Percentiles rank a stretch among this genome's conserved stretches.
phyloP scores from a whole-genome alignment of 2,329 filamentous ascomycete genomes.

The Colletotrichum spinosum region DNA sequence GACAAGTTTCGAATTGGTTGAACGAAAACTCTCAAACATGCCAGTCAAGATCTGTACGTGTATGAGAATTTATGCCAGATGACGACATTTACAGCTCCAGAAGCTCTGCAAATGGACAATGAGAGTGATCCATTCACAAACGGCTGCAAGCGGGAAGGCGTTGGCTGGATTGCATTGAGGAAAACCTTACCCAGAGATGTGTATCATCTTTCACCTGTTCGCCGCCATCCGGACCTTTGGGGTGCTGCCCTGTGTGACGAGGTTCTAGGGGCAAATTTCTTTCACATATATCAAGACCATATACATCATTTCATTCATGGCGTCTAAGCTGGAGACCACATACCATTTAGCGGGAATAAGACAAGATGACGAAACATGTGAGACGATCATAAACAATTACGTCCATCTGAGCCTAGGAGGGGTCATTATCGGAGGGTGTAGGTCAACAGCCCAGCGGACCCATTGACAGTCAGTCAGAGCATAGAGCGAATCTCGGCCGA shows the following conservation, averaged over 20 bases:
- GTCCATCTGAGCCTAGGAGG: too few relatives aligned
- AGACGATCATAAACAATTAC: too few relatives aligned
- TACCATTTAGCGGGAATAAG: neutral
- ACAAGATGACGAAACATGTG: too few relatives aligned
- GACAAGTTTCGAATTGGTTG: neutral
- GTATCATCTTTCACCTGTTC: constrained; percentile 33
- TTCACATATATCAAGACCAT: constrained; percentile 31
- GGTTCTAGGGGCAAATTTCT: constrained; percentile 29
- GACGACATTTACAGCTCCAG: constrained; percentile 21
- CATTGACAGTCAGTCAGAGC: neutral
- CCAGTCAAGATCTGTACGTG: constrained; percentile 15
- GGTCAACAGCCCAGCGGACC: too few relatives aligned
- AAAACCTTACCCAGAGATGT: constrained; percentile 27
- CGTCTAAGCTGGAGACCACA: neutral
- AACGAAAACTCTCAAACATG: constrained; percentile 8
- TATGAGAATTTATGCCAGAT: constrained; percentile 14
- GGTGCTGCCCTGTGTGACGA: too few relatives aligned
- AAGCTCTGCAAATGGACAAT: constrained; percentile 1
- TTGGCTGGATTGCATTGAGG: constrained; percentile 35
- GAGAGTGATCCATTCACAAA: constrained; percentile 5
- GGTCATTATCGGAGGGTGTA: too few relatives aligned
- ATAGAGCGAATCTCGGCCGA: constrained; percentile 14
- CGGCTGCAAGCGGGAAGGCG: constrained; percentile 26
- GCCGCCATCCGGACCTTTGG: constrained; percentile 15
- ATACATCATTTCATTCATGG: constrained; percentile 27